Conservation (phyloP, 2,329 filamentous ascomycete species). For the Thelonectria discophora region DNA sequence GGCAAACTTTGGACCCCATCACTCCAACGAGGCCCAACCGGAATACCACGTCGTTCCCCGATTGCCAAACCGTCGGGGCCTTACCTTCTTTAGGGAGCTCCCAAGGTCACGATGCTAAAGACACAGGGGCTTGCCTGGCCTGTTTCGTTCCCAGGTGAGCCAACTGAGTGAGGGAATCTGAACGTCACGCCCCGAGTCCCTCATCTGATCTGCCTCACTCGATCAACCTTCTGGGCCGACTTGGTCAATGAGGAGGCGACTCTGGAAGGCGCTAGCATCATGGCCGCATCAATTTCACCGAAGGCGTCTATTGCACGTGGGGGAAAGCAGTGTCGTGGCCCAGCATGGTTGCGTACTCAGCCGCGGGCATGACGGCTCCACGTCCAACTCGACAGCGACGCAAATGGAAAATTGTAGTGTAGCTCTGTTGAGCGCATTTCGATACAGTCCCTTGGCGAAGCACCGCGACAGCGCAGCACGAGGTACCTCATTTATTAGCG, state of each 20-base stretch:
- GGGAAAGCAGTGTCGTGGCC: conserved; percentile 25
- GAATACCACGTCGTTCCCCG: conserved; percentile 16
- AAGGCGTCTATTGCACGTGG: conserved; percentile 12
- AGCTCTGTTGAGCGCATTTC: conserved; percentile 17
- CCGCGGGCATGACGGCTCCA: conserved; percentile 6
- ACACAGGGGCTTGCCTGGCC: conserved; percentile 3
- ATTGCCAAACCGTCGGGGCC: conserved; percentile 23
- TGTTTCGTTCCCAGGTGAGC: background rate
- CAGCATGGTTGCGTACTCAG: conserved; percentile 10
- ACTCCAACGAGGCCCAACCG: conserved; percentile 17
- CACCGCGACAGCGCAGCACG: background rate
- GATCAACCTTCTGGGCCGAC: conserved; percentile 12
- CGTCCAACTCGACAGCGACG: conserved; percentile 11
- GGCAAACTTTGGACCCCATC: conserved; percentile 7
- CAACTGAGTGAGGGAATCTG: background rate
- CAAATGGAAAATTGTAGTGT: conserved; percentile 6
- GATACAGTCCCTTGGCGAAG: conserved; percentile 2
- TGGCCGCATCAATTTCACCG: conserved; percentile 13
- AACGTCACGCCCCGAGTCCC: conserved; percentile 10
- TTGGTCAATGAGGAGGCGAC: conserved; percentile 15
- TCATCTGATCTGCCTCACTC: conserved; percentile 7
- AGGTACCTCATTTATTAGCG: background rate
- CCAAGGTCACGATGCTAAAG: conserved; percentile 12
- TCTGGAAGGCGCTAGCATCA: conserved; percentile 37
- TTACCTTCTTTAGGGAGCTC: conserved; percentile 19